These are phyloP conservation scores for Xylaria digitata DNA, from an alignment of 2,329 filamentous ascomycete genomes.

Conservation along the genomic window DNA sequence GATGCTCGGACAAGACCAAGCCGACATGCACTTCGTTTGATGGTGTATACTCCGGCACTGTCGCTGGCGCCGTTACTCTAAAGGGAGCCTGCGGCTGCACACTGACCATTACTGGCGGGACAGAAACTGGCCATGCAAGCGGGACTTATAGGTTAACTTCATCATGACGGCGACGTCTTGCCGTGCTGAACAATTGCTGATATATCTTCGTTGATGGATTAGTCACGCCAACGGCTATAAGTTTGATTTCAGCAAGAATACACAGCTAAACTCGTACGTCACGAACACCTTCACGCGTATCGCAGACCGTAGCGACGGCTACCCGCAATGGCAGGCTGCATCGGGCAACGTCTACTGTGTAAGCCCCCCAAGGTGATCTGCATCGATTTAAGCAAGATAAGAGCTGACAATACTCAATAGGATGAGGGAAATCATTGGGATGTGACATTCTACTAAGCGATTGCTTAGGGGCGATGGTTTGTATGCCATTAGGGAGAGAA, in stretches of 20 bases:
- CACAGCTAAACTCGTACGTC: conserved; percentile 33
- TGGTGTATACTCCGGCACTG: conserved; percentile 37
- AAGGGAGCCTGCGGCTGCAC: conserved; percentile 35
- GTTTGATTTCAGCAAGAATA: conserved; percentile 35
- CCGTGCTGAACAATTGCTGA: conserved; percentile 10
- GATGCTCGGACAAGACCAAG: conserved; percentile 30
- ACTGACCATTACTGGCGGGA: conserved; percentile 35
- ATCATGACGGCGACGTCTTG: neutral
- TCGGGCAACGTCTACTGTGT: conserved; percentile 38
- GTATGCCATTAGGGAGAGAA: neutral
- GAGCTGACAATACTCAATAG: conserved; percentile 22
- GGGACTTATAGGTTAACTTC: conserved; percentile 33
- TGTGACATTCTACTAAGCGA: conserved; percentile 33
- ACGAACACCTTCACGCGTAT: conserved; percentile 34
- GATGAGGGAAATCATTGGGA: conserved; percentile 38
- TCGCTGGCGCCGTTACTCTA: conserved; percentile 31
- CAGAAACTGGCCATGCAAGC: conserved; percentile 34
- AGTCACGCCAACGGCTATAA: conserved; percentile 38
- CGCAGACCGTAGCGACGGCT: conserved; percentile 34
- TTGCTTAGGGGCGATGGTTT: neutral
- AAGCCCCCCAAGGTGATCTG: conserved; percentile 2
- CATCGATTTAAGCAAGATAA: neutral
- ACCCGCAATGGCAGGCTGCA: conserved; percentile 36
- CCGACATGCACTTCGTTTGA: conserved; percentile 35
- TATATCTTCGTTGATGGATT: neutral